Conservation (phyloP, 2,329 filamentous ascomycete genomes). For the Trichoderma harzianum region DNA sequence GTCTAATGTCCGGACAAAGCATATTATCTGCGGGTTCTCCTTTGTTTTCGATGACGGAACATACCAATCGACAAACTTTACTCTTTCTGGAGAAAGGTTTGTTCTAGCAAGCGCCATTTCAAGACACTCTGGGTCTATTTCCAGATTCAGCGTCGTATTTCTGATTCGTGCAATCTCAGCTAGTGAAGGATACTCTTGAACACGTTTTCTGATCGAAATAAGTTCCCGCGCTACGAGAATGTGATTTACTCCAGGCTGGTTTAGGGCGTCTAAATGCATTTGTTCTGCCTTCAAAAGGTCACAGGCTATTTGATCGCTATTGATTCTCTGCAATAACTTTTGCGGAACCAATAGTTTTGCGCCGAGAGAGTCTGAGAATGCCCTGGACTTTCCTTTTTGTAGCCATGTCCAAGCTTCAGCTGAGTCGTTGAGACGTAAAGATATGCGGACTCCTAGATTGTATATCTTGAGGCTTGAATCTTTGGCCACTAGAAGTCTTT, state of each 20-base stretch:
- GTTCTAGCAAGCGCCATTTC: not conserved
- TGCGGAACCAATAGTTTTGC: not conserved
- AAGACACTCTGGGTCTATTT: not conserved
- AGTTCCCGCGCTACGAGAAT: not conserved
- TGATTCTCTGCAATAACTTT: not conserved
- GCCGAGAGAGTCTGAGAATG: not conserved
- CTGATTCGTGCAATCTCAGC: not conserved
- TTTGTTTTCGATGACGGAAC: not conserved
- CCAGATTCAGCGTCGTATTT: not conserved
- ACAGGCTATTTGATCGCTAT: not conserved
- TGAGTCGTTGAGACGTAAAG: not conserved
- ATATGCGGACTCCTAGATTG: not conserved
- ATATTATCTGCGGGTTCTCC: not conserved
- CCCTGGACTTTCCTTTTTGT: not conserved
- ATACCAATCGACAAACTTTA: not conserved
- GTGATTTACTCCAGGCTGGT: not conserved
- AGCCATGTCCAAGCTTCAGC: not conserved
- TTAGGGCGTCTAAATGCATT: not conserved
- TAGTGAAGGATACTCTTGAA: not conserved
- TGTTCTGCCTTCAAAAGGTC: not conserved
- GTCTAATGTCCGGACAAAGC: not conserved
- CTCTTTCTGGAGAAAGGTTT: not conserved
- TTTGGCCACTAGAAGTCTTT: not conserved
- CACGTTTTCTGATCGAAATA: not conserved
- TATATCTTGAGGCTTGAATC: not conserved